Conservation (phyloP, 202 grass and related monocot species). For the Miscanthus sacchariflorus region DNA sequence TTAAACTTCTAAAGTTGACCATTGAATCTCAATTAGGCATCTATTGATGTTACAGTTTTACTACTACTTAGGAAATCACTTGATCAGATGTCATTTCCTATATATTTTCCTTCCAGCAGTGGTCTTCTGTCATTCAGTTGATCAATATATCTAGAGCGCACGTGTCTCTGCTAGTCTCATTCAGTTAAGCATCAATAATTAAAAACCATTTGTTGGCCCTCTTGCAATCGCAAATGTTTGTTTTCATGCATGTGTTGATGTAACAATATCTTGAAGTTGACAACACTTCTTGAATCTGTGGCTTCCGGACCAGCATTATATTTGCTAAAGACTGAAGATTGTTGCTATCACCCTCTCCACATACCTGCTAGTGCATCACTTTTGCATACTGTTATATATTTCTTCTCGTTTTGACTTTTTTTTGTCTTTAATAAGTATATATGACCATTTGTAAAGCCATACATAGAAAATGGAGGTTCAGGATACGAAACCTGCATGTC, state of each 20-base stretch:
- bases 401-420: not conserved
- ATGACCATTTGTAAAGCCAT: not conserved
- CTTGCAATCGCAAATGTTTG: not conserved
- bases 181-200: not conserved
- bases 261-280: conserved; percentile 9
- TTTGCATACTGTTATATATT: not conserved
- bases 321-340: conserved; percentile 2
- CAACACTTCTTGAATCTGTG: not conserved
- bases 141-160: not conserved
- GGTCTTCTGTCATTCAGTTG: not conserved
- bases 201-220: not conserved
- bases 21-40: not conserved
- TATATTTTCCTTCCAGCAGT: not conserved
- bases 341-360: not conserved
- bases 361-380: no score
- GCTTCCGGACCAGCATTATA: not conserved
- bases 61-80: not conserved
- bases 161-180: not conserved
- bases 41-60: not conserved
- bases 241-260: conserved; percentile 15
- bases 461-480: not conserved
- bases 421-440: not conserved
- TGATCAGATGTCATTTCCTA: not conserved
- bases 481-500: not conserved
- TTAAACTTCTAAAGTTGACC: not conserved